Conservation (phyloP, 129 eudicot species). For the Helianthus tuberosus region DNA sequence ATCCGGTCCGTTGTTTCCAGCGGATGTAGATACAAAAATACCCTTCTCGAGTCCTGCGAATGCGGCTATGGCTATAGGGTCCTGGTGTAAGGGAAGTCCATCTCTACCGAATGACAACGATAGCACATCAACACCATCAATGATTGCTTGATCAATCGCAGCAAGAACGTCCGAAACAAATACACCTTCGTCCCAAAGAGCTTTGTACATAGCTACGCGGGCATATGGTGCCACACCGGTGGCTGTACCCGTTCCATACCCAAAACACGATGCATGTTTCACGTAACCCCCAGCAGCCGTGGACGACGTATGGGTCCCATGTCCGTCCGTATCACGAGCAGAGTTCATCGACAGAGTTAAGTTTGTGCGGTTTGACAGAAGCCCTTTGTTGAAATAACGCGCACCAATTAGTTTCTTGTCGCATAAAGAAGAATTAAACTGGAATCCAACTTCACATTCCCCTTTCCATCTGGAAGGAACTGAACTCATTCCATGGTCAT, state of each 20-base stretch:
- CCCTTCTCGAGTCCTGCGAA: constrained; percentile 81
- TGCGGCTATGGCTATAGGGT: constrained; percentile 71
- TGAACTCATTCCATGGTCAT: constrained; percentile 56
- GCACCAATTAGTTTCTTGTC: constrained; percentile 83
- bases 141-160: constrained; percentile 77
- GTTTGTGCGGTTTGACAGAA: constrained; percentile 40
- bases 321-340: constrained; percentile 67
- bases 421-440: constrained; percentile 63
- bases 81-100: constrained; percentile 42
- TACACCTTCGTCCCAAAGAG: constrained; percentile 66
- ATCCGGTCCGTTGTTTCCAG: constrained; percentile 73
- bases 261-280: constrained; percentile 53
- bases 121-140: constrained; percentile 70
- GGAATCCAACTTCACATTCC: constrained; percentile 57
- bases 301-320: constrained; percentile 91
- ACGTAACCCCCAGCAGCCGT: constrained; percentile 69
- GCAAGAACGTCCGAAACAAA: constrained; percentile 60
- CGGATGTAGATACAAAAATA: constrained; percentile 68
- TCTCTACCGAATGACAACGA: constrained; percentile 67
- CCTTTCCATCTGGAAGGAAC: constrained; percentile 80
- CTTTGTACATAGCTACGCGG: constrained; percentile 72
- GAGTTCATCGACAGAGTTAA: constrained; percentile 66
- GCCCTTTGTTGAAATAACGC: constrained; percentile 73
- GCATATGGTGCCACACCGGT: constrained; percentile 74
- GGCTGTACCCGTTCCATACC: constrained; percentile 65